A percentile compares a stretch with the other conserved stretches of the same genome.
Conservation (phyloP, 345 rosid species). For the Eucalyptus polyanthemos region DNA sequence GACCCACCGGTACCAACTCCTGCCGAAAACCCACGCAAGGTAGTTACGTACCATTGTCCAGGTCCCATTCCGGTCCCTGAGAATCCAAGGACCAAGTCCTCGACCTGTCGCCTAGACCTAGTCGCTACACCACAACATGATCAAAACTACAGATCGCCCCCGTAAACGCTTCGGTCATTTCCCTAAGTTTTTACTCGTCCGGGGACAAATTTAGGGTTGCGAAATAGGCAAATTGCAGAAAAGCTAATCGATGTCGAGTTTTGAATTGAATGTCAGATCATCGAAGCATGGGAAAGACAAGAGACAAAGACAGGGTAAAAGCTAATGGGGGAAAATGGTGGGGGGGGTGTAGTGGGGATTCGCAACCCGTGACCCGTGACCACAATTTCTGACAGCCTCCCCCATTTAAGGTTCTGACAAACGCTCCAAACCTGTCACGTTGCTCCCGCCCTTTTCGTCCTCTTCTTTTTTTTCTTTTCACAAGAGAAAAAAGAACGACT, state of each 20-base stretch:
- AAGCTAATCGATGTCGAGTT: neutral
- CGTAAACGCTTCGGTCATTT: neutral
- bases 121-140: neutral
- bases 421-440: neutral
- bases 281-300: neutral
- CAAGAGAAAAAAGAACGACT: neutral
- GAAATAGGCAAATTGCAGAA: neutral
- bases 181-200: neutral
- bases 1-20: neutral
- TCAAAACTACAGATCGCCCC: neutral
- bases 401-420: conserved; percentile 5
- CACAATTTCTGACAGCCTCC: conserved; percentile 69
- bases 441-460: neutral
- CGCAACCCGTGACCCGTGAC: conserved; percentile 7
- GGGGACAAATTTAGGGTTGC: neutral
- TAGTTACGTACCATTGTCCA: neutral
- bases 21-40: neutral
- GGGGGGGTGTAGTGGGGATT: neutral
- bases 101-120: neutral
- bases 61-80: neutral
- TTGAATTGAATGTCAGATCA: neutral
- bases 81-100: neutral
- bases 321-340: neutral
- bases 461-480: neutral
- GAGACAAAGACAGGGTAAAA: neutral